These are phyloP conservation scores for Dothistroma pini DNA, from an alignment of 2,329 filamentous ascomycete species.

Conservation along the genomic window DNA sequence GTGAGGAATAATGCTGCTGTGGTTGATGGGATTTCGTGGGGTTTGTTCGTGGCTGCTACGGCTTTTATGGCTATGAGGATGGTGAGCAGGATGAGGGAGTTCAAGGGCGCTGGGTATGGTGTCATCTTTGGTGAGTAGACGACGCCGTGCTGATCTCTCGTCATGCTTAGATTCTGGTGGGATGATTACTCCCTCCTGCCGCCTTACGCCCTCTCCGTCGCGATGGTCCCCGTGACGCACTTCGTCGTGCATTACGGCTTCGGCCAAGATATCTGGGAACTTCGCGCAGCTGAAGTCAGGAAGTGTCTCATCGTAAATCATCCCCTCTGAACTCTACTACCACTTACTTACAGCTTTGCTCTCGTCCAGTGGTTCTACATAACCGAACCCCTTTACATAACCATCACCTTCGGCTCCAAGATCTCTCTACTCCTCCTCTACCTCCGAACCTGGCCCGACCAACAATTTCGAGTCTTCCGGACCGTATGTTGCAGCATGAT, in stretches of 20 bases:
- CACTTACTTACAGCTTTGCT: not conserved
- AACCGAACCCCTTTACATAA: constrained; percentile 4
- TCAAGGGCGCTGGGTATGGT: constrained; percentile 1
- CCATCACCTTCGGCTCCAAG: constrained; percentile 1
- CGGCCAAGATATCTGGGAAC: not conserved
- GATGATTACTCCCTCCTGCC: not conserved
- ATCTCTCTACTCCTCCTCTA: constrained; percentile 9
- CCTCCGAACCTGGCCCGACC: constrained; percentile 6
- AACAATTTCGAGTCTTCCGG: not conserved
- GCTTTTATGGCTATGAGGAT: not conserved
- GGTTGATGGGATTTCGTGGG: not conserved
- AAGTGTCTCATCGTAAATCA: not conserved
- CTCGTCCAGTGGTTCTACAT: constrained; percentile 7
- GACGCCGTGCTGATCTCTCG: not conserved
- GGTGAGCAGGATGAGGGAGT: not conserved
- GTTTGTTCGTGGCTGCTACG: not conserved
- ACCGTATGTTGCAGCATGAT: not conserved
- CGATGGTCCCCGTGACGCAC: not conserved
- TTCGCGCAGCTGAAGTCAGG: not conserved
- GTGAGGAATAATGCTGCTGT: not conserved
- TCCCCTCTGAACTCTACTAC: not conserved
- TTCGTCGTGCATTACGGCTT: not conserved
- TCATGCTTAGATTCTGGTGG: not conserved
- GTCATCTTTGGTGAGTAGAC: not conserved
- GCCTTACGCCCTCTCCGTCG: not conserved